phyloP scores from a whole-genome alignment of 2,329 filamentous ascomycete genomes.

The Fusarium sp. region DNA sequence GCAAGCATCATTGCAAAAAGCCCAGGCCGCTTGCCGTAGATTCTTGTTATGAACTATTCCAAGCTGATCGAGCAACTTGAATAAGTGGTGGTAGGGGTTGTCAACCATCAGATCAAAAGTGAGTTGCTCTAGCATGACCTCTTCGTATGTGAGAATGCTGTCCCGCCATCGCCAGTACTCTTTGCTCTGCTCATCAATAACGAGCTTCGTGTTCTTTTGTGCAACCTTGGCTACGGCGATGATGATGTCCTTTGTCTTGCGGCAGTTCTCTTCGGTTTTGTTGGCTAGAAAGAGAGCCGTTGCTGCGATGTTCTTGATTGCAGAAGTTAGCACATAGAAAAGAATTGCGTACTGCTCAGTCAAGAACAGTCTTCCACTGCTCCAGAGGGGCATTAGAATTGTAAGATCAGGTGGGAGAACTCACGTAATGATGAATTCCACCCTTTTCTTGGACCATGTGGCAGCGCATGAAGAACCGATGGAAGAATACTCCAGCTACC shows the following conservation, averaged over 20 bases:
- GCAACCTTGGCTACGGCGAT: slow-evolving; percentile 93
- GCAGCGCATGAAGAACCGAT: slow-evolving; percentile 92
- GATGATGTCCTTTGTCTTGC: slow-evolving; percentile 94
- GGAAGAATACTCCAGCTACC: slow-evolving; percentile 93
- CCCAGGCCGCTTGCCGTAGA: slow-evolving; percentile 88
- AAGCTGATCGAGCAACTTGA: slow-evolving; percentile 79
- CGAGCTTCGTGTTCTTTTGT: slow-evolving; percentile 89
- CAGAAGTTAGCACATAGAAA: slow-evolving; percentile 19
- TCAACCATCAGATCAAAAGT: slow-evolving; percentile 95
- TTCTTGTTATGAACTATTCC: slow-evolving; percentile 80
- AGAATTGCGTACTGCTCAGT: not conserved
- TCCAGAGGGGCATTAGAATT: not conserved
- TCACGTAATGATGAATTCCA: slow-evolving; percentile 89
- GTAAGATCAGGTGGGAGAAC: slow-evolving; percentile 42
- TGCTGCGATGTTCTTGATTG: slow-evolving; percentile 77
- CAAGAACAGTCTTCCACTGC: not conserved
- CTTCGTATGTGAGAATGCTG: slow-evolving; percentile 90
- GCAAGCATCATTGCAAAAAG: slow-evolving; percentile 90
- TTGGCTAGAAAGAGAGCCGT: slow-evolving; percentile 93
- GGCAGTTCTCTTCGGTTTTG: slow-evolving; percentile 96
- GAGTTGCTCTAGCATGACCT: slow-evolving; percentile 87
- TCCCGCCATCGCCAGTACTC: slow-evolving; percentile 99
- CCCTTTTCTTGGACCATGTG: slow-evolving; percentile 79
- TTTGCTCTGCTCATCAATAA: slow-evolving; percentile 96
- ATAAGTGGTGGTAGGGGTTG: slow-evolving; percentile 86